These are phyloP conservation scores for Lasiosphaeris hirsuta DNA, from an alignment of 495 filamentous ascomycete genomes.

Conservation along the genomic window DNA sequence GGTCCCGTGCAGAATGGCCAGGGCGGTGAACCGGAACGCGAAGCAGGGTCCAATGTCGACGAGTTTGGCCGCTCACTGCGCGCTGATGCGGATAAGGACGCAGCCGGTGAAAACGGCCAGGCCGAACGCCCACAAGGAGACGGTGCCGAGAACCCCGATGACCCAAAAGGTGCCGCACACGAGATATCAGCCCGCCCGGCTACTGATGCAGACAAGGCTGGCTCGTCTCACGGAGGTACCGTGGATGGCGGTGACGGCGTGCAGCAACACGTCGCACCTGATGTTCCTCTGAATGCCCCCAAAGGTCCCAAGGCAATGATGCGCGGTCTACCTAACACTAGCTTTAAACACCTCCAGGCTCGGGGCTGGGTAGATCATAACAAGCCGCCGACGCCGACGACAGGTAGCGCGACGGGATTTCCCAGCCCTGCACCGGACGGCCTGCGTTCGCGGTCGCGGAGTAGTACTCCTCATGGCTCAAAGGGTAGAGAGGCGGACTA, in stretches of 20 bases:
- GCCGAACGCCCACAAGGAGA: slow-evolving; percentile 25
- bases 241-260: not conserved
- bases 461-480: slow-evolving; percentile 38
- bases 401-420: slow-evolving; percentile 29
- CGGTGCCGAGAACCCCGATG: slow-evolving; percentile 15
- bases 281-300: slow-evolving; percentile 65
- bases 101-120: slow-evolving; percentile 20
- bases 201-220: slow-evolving; percentile 7
- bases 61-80: slow-evolving; percentile 53
- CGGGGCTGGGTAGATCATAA: slow-evolving; percentile 44
- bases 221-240: slow-evolving; percentile 2
- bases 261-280: slow-evolving; percentile 28
- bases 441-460: slow-evolving; percentile 32
- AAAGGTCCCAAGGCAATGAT: slow-evolving; percentile 93
- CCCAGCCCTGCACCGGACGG: slow-evolving; percentile 33
- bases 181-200: not conserved
- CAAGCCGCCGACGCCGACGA: slow-evolving; percentile 34
- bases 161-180: slow-evolving; percentile 1
- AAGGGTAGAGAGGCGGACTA: slow-evolving; percentile 16
- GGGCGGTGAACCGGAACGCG: slow-evolving; percentile 9
- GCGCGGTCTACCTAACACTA: slow-evolving; percentile 76
- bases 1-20: slow-evolving; percentile 16
- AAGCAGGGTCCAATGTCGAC: slow-evolving; percentile 40
- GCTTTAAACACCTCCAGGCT: slow-evolving; percentile 52
- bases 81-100: slow-evolving; percentile 19